phyloP scores from a whole-genome alignment of 2,329 filamentous ascomycete species.

The Xylaria polymorpha region DNA sequence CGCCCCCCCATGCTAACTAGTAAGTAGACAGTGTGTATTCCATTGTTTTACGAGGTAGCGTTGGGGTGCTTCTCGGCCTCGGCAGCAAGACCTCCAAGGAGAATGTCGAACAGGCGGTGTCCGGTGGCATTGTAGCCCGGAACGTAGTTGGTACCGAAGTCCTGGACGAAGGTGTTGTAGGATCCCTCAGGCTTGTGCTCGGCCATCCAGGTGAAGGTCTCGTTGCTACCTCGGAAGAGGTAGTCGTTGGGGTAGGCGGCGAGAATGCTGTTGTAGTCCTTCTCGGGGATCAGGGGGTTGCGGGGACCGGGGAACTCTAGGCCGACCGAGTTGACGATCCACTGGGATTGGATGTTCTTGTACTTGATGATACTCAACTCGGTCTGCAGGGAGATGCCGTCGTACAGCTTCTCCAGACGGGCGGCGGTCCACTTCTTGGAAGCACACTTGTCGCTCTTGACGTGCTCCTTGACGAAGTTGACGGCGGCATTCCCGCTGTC shows the following conservation, averaged over 20 bases:
- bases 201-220: conserved; percentile 40
- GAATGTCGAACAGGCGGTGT: conserved; percentile 25
- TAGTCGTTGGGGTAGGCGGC: conserved; percentile 37
- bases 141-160: conserved; percentile 24
- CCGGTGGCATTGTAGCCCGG: conserved; percentile 22
- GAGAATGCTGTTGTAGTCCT: conserved; percentile 35
- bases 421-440: conserved; percentile 35
- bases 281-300: conserved; percentile 36
- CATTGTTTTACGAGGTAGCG: not conserved
- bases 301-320: conserved; percentile 40
- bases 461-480: conserved; percentile 38
- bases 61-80: not conserved
- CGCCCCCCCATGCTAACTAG: not conserved
- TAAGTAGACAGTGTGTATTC: not conserved
- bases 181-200: conserved; percentile 36
- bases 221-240: conserved; percentile 38
- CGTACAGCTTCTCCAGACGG: conserved; percentile 42
- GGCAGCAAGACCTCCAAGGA: not conserved
- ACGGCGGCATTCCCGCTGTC: conserved; percentile 43
- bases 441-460: conserved; percentile 22
- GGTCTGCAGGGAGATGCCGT: conserved; percentile 44
- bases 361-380: conserved; percentile 41
- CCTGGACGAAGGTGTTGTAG: conserved; percentile 34
- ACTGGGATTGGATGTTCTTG: conserved; percentile 40
- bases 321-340: conserved; percentile 39